Evolutionary conservation across 768 basidiomycete genomes (phyloP), one percentile per base, ranked within the genome.

Genomic region (Leucocoprinus leucothites): DNA sequence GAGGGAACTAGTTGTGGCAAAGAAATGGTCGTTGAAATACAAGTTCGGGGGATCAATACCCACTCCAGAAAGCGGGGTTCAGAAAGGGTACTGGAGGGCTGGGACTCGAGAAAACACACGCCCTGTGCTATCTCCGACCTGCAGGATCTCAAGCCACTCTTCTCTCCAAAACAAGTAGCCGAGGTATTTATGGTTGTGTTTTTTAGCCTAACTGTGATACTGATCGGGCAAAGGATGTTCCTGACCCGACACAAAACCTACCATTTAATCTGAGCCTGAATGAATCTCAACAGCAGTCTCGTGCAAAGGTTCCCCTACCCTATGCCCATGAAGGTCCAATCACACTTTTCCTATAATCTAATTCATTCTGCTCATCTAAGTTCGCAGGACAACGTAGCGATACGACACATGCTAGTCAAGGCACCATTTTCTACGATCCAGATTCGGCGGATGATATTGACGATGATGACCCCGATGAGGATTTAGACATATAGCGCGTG

Each of bases 391-490:
- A 74, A 63, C 61, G 64, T 3, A 21, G 51, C 5, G 63, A 63
- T 45, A 69, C 58, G 31, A 58, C 60, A 41, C 58, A 57, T 13
- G 42, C 48, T n/a, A 48, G 61, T 4, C 61, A 67, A 24, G 74
- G 76, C 9, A 76, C 81, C 1, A 95, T 97, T 52, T 76, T 87
- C 57, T 97, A 96, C 60, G 91, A 94, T 61, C 93, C 94, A 8
- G 94, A 95, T 66, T 92, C 91, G 24, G 93, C 89, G 24, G 94
- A 97, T 64, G 94, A 97, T 61, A 82, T 95, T 48, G 94, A 97
- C 65, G 94, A 95, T 52, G 94, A 96, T 53, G 94, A 97, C 74
- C 94, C 94, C 19, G 94, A 97, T 61, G 94, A 96, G 65, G 94
- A 96, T 70, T 73, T 96, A 57, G 91, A 96, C 63, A 89, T 94